phyloP scores from a whole-genome alignment of 1,139 yeast species.

The Yamadazyma siamensis region DNA sequence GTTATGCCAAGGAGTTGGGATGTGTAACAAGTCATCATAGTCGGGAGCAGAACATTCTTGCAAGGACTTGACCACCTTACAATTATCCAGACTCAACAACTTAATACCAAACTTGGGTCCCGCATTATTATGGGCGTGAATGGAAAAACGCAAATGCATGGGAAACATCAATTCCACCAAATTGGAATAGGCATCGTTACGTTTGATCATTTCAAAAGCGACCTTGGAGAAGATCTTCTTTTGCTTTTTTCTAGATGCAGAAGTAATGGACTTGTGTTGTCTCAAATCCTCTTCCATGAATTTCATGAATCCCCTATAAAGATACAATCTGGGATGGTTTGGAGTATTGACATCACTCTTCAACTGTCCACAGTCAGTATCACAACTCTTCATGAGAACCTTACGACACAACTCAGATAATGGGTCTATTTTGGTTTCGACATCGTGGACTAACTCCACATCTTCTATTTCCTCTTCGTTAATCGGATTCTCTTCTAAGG shows the following conservation, averaged over 20 bases:
- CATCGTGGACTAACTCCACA: conserved; percentile 26
- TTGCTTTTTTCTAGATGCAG: conserved; percentile 43
- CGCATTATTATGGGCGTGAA: conserved; percentile 55
- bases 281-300: conserved; percentile 59
- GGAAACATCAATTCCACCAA: conserved; percentile 59
- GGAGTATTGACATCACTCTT: conserved; percentile 33
- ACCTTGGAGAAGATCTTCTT: conserved; percentile 51
- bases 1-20: conserved; percentile 70
- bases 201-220: conserved; percentile 61
- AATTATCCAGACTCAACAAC: conserved; percentile 41
- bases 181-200: conserved; percentile 65
- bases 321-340: conserved; percentile 48
- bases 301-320: conserved; percentile 55
- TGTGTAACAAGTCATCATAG: conserved; percentile 49
- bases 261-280: conserved; percentile 33
- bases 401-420: conserved; percentile 38
- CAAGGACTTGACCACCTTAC: conserved; percentile 32
- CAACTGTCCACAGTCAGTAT: conserved; percentile 37
- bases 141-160: conserved; percentile 54
- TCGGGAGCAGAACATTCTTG: conserved; percentile 26
- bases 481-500: conserved; percentile 17
- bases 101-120: conserved; percentile 61
- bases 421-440: conserved; percentile 31
- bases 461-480: conserved; percentile 17
- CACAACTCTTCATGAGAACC: conserved; percentile 35